Percentiles rank a stretch among this genome's conserved stretches.
phyloP scores from a whole-genome alignment of 257 asterid species.

The Salvia hispanica region DNA sequence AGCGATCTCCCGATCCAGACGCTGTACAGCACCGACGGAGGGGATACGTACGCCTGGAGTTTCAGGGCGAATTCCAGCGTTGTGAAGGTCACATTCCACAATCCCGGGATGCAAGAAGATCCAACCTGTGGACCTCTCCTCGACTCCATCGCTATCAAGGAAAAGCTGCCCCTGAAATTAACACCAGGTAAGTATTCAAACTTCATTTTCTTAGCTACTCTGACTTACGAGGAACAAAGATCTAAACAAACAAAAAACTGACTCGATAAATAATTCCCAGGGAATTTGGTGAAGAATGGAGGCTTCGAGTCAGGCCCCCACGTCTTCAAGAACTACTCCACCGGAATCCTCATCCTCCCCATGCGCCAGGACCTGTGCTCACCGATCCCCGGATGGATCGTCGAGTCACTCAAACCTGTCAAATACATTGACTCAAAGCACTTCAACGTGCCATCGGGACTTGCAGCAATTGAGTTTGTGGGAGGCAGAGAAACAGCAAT shows the following conservation, averaged over 20 bases:
- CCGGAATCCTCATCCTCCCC: conserved; percentile 73
- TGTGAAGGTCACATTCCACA: conserved; percentile 66
- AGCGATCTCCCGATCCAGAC: conserved; percentile 76
- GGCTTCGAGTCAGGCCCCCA: conserved; percentile 77
- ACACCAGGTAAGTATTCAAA: conserved; percentile 42
- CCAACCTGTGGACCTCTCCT: conserved; percentile 80
- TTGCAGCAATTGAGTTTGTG: conserved; percentile 64
- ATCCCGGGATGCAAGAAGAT: conserved; percentile 76
- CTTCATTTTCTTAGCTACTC: not conserved
- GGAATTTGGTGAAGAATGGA: conserved; percentile 42
- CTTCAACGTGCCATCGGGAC: conserved; percentile 63
- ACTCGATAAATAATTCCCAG: too few species aligned
- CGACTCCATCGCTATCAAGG: conserved; percentile 83
- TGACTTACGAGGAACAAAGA: not conserved
- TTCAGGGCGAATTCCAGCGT: conserved; percentile 52
- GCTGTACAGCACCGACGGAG: conserved; percentile 67
- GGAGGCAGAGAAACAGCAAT: conserved; percentile 85
- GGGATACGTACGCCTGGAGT: conserved; percentile 84
- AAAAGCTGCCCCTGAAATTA: conserved; percentile 41
- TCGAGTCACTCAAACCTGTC: conserved; percentile 60
- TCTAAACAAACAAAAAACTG: too few species aligned
- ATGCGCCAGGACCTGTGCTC: conserved; percentile 54
- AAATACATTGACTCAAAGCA: conserved; percentile 67
- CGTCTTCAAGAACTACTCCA: conserved; percentile 75
- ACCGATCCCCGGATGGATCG: conserved; percentile 72